Conservation (phyloP, 2,329 filamentous ascomycete genomes). For the Apiospora arundinis region DNA sequence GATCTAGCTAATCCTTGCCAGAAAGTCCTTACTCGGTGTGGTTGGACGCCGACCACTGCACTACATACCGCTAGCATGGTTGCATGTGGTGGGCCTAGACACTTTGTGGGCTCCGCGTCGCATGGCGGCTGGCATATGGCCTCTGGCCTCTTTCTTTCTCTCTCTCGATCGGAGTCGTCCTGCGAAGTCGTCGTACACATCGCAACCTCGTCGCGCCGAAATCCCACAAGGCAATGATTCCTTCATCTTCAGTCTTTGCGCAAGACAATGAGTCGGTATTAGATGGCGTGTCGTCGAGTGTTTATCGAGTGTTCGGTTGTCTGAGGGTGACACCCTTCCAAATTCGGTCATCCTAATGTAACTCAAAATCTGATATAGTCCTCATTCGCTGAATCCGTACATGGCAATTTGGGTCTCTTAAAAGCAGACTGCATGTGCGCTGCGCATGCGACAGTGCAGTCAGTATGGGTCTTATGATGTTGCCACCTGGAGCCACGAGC, state of each 20-base stretch:
- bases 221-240: neutral
- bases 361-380: constrained; percentile 12
- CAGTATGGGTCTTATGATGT: constrained; percentile 1
- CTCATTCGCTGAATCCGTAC: neutral
- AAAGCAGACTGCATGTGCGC: constrained; percentile 3
- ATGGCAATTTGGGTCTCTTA: neutral
- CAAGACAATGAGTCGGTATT: constrained; percentile 1
- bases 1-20: constrained; percentile 14
- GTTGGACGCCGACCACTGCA: neutral
- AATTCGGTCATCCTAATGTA: constrained; percentile 2
- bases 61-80: constrained; percentile 13
- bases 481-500: constrained; percentile 4
- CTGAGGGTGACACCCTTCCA: constrained; percentile 16
- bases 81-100: neutral
- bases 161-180: neutral
- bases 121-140: constrained; percentile 6
- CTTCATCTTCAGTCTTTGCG: neutral
- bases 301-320: constrained; percentile 4
- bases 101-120: constrained; percentile 4
- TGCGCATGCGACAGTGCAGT: neutral
- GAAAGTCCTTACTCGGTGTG: constrained; percentile 1
- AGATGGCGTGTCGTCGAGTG: constrained; percentile 8
- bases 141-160: neutral
- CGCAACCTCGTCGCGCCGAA: neutral
- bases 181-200: constrained; percentile 4